These are phyloP conservation scores for Penicillium aurantiogriseum DNA, from an alignment of 2,329 filamentous ascomycete species.

Conservation along the genomic window DNA sequence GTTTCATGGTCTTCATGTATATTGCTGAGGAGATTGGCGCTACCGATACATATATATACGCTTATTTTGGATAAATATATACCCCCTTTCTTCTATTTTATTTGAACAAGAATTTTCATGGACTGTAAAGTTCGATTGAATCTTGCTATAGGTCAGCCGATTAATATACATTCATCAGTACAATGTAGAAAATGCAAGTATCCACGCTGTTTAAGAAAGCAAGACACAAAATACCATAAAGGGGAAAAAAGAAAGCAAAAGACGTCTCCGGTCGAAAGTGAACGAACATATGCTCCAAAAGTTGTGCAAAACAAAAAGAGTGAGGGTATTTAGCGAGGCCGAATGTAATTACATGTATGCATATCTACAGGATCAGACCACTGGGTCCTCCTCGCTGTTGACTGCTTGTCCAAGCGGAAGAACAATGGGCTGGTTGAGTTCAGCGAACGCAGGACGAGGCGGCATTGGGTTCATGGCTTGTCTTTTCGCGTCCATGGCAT, in stretches of 20 bases:
- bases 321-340: not conserved
- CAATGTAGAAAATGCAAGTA: not conserved
- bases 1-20: not conserved
- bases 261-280: not conserved
- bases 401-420: conserved; percentile 46
- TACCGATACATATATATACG: conserved; percentile 13
- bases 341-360: not conserved
- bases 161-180: not conserved
- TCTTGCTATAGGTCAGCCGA: not conserved
- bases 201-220: not conserved
- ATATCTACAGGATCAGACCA: conserved; percentile 1
- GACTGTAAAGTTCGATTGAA: not conserved
- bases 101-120: not conserved
- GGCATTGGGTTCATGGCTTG: conserved; percentile 66
- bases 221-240: conserved; percentile 1
- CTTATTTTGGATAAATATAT: conserved; percentile 20
- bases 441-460: conserved; percentile 66
- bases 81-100: conserved; percentile 11
- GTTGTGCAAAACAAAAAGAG: not conserved
- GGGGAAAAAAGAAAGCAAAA: not conserved
- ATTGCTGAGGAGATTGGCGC: not conserved
- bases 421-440: conserved; percentile 64
- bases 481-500: conserved; percentile 68
- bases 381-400: conserved; percentile 7
- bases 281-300: not conserved